phyloP scores from a whole-genome alignment of 2,329 filamentous ascomycete species.

The Sclerotinia spermophila region DNA sequence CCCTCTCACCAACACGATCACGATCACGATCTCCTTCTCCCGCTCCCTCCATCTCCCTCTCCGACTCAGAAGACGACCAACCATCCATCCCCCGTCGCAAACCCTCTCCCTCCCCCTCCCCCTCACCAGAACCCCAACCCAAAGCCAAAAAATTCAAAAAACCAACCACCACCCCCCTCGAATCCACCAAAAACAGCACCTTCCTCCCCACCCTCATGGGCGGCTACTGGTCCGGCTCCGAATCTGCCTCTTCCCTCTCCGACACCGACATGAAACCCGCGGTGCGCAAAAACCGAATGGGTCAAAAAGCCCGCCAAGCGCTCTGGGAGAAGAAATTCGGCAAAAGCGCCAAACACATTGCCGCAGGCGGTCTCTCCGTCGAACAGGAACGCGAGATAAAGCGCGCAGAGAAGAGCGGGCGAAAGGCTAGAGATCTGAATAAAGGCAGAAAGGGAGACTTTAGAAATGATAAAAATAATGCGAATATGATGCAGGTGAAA shows the following conservation, averaged over 20 bases:
- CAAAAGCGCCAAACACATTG: constrained; percentile 50
- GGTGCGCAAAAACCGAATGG: constrained; percentile 67
- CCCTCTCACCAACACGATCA: constrained; percentile 27
- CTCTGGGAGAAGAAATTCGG: constrained; percentile 82
- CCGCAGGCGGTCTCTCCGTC: constrained; percentile 23
- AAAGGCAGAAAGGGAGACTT: constrained; percentile 17
- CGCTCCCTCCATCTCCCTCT: constrained; percentile 1
- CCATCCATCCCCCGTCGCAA: background rate
- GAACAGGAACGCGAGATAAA: constrained; percentile 18
- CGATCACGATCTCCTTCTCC: constrained; percentile 24
- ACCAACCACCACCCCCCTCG: constrained; percentile 19
- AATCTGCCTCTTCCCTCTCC: constrained; percentile 65
- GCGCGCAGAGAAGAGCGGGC: constrained; percentile 42
- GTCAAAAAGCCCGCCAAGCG: constrained; percentile 72
- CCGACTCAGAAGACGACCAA: constrained; percentile 17
- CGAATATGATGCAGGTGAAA: constrained; percentile 32
- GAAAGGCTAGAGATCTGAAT: constrained; percentile 4
- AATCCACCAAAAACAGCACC: constrained; percentile 42
- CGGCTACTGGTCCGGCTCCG: constrained; percentile 75
- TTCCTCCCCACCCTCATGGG: constrained; percentile 76
- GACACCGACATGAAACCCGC: constrained; percentile 50
- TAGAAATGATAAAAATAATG: constrained; percentile 17
- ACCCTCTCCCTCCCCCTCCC: constrained; percentile 15
- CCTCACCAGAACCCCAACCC: constrained; percentile 21
- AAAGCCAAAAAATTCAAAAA: constrained; percentile 26